Percentiles rank a stretch among this genome's conserved stretches.
Conservation (phyloP, 441 rosid genomes). For the Sinapis alba region DNA sequence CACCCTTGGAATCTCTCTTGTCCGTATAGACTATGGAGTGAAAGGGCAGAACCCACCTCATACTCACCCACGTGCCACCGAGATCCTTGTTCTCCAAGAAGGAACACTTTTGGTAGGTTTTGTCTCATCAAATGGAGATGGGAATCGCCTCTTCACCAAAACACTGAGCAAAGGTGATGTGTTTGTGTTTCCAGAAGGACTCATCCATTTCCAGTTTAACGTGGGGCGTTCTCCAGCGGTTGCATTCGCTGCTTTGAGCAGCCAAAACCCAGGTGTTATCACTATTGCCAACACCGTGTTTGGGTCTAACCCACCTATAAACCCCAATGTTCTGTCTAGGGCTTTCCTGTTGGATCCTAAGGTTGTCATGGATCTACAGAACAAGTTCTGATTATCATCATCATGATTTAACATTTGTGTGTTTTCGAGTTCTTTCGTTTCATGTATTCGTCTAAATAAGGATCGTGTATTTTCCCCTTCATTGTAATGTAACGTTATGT, state of each 20-base stretch:
- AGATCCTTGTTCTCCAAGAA: constrained; percentile 1
- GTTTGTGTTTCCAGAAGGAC: neutral
- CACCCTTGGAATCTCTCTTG: constrained; percentile 3
- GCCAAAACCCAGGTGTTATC: constrained; percentile 2
- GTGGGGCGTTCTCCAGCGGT: constrained; percentile 3
- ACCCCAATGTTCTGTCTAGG: neutral
- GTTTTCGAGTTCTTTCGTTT: neutral
- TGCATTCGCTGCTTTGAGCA: neutral
- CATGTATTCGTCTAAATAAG: neutral
- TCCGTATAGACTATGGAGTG: constrained; percentile 4
- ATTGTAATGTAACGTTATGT: neutral
- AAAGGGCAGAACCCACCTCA: neutral
- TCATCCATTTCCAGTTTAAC: neutral
- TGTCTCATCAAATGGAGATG: neutral
- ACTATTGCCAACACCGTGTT: constrained; percentile 4
- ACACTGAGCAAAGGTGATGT: neutral
- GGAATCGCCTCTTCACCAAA: neutral
- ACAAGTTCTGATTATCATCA: neutral
- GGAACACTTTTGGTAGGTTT: constrained; percentile 1
- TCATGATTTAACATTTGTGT: neutral
- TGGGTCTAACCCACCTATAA: neutral
- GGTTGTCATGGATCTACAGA: neutral
- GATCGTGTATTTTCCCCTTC: neutral
- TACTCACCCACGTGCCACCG: neutral
- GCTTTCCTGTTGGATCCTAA: neutral